Conservation (phyloP, 1,139 yeast species). For the Kodamaea suecica region DNA sequence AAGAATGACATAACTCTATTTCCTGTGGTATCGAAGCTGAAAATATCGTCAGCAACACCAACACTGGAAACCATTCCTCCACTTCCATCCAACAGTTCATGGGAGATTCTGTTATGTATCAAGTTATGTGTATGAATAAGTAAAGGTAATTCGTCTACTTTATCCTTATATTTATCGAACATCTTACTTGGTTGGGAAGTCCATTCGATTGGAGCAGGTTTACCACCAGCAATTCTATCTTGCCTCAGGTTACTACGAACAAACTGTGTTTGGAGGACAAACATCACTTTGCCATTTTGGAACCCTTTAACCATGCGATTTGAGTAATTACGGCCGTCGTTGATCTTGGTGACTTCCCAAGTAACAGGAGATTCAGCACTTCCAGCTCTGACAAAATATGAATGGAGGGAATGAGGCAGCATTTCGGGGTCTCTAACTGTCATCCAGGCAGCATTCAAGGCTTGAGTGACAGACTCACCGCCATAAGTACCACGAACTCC, state of each 20-base stretch:
- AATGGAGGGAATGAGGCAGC: slow-evolving; percentile 40
- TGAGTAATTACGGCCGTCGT: slow-evolving; percentile 36
- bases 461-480: slow-evolving; percentile 39
- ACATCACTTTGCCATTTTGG: slow-evolving; percentile 34
- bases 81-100: slow-evolving; percentile 23
- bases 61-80: slow-evolving; percentile 11
- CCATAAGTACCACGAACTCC: slow-evolving; percentile 41
- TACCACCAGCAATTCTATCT: slow-evolving; percentile 13
- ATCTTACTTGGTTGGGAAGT: slow-evolving; percentile 30
- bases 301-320: slow-evolving; percentile 36
- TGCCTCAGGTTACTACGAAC: slow-evolving; percentile 28
- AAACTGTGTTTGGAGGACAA: slow-evolving; percentile 35
- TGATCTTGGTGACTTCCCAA: slow-evolving; percentile 33
- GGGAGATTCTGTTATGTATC: slow-evolving; percentile 30
- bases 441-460: slow-evolving; percentile 38
- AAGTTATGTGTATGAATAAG: slow-evolving; percentile 33
- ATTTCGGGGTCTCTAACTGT: slow-evolving; percentile 27
- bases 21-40: slow-evolving; percentile 23
- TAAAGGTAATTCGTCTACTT: slow-evolving; percentile 25
- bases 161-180: slow-evolving; percentile 32
- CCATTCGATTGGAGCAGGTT: slow-evolving; percentile 28
- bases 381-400: slow-evolving; percentile 42
- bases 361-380: slow-evolving; percentile 27
- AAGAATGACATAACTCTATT: slow-evolving; percentile 33
- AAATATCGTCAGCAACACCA: slow-evolving; percentile 9